phyloP scores from a whole-genome alignment of 2,329 filamentous ascomycete genomes.

The Cladosporium sp. region DNA sequence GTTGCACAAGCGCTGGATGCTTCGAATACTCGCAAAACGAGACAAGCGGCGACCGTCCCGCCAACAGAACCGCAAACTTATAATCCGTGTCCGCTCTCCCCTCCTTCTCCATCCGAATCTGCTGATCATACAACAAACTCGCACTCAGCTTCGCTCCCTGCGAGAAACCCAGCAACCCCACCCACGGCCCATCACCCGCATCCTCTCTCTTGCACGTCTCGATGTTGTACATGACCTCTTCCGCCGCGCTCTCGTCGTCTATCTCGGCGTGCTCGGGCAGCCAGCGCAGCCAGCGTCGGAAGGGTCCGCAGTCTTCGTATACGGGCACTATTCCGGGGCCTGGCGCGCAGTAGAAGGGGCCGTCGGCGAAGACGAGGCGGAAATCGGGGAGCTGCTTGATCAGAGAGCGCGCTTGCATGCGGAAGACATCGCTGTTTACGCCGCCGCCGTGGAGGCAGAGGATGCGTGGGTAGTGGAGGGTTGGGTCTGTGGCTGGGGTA shows the following conservation, averaged over 20 bases:
- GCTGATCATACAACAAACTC: slow-evolving; percentile 53
- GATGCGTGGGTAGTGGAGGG: slow-evolving; percentile 53
- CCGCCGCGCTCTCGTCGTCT: slow-evolving; percentile 46
- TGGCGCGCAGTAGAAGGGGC: slow-evolving; percentile 59
- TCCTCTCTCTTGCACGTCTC: slow-evolving; percentile 44
- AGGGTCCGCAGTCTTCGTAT: slow-evolving; percentile 64
- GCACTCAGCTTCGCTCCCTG: slow-evolving; percentile 48
- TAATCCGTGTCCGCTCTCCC: slow-evolving; percentile 40
- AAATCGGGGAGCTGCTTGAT: slow-evolving; percentile 54
- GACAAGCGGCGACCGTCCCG: slow-evolving; percentile 59
- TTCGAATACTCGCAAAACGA: slow-evolving; percentile 43
- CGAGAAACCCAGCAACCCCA: slow-evolving; percentile 48
- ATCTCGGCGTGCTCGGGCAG: slow-evolving; percentile 52
- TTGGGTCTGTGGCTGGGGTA: not conserved
- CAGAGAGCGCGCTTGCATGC: slow-evolving; percentile 60
- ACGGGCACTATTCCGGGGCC: slow-evolving; percentile 61
- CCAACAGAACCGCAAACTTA: slow-evolving; percentile 59
- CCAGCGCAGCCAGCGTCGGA: slow-evolving; percentile 62
- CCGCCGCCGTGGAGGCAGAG: slow-evolving; percentile 80
- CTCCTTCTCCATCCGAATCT: slow-evolving; percentile 47
- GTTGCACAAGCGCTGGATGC: slow-evolving; percentile 35
- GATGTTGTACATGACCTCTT: slow-evolving; percentile 45
- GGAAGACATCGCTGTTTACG: slow-evolving; percentile 67
- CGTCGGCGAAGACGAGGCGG: slow-evolving; percentile 69
- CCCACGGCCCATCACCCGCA: slow-evolving; percentile 43